Evolutionary conservation across 139 green algal species (phyloP), one percentile per base, ranked within the genome.

Genomic region (Tetraselmis striata): DNA sequence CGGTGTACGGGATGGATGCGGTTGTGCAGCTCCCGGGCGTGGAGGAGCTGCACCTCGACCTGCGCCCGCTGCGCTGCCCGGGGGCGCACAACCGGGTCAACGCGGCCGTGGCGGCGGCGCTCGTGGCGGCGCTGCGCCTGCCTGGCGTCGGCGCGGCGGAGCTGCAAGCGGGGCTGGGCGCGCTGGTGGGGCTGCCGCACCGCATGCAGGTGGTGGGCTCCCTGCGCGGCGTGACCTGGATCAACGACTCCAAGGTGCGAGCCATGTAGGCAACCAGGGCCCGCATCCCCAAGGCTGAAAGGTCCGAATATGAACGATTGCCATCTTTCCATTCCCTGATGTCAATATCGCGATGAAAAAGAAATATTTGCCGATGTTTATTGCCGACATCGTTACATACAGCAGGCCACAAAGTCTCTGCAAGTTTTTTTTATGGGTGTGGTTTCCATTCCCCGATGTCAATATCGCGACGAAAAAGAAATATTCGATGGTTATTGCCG

Each of bases 231-330:
- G 85, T 90, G 28, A 24, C 75, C 25, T 91, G 78, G 77, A 79
- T 91, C 23, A 81, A 91, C 28, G 87, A 91, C 84, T 89, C 83
- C 75, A 91, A 91, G 80, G 86, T 67, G 5, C 45, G 18, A 67
- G 18, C 5, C 18, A 67, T 67, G 5, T 67, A 67, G 45, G 45
- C 18, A 18, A 18, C 11, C 18, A 67, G 45, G 45, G 45, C 45
- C 45, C n/a, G n/a, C n/a, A n/a, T n/a, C n/a, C n/a, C n/a, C n/a
- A n/a, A n/a, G n/a, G n/a, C n/a, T n/a, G n/a, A n/a, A n/a, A n/a
- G n/a, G n/a, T n/a, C n/a, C n/a, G n/a, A n/a, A n/a, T n/a, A n/a
- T n/a, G n/a, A n/a, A n/a, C n/a, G n/a, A n/a, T n/a, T n/a, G n/a
- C n/a, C n/a, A n/a, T 67, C 45, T 67, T 67, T 67, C 45, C 45